A percentile compares a stretch with the other conserved stretches of the same genome.
Conservation (phyloP, 1,284 basidiomycete genomes). For the Cystobasidium sp. region DNA sequence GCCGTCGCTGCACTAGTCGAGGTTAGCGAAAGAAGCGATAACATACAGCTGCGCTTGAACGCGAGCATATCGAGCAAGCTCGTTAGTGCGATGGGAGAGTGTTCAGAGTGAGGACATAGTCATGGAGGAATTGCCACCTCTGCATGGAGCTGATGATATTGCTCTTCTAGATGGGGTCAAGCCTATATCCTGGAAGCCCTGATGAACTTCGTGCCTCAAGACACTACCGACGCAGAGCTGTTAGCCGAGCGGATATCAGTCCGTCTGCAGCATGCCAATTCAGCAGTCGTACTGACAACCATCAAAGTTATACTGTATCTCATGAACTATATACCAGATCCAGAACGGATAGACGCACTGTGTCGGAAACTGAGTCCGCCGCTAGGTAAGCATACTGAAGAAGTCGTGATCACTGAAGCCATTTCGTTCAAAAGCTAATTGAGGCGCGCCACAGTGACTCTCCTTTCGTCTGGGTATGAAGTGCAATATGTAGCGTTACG, state of each 20-base stretch:
- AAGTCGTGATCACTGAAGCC: neutral
- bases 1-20: constrained; percentile 92
- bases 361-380: constrained; percentile 98
- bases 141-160: constrained; percentile 8
- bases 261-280: constrained; percentile 88
- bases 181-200: constrained; percentile 97
- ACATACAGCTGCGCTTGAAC: constrained; percentile 84
- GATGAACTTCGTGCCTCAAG: constrained; percentile 87
- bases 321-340: constrained; percentile 98
- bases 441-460: constrained; percentile 67
- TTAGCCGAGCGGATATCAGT: constrained; percentile 92
- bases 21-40: constrained; percentile 86
- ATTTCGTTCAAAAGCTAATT: neutral
- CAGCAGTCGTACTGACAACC: constrained; percentile 90
- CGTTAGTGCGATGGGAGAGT: constrained; percentile 80
- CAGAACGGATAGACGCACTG: constrained; percentile 79
- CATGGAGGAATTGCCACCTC: constrained; percentile 13
- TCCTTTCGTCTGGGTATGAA: constrained; percentile 94
- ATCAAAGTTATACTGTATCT: constrained; percentile 95
- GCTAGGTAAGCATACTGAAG: constrained; percentile 65
- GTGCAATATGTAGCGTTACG: constrained; percentile 97
- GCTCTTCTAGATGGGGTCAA: constrained; percentile 83
- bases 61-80: constrained; percentile 80
- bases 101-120: constrained; percentile 74
- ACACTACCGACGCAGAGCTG: constrained; percentile 84